A percentile compares a stretch with the other conserved stretches of the same genome.
Conservation (phyloP, 495 filamentous ascomycete genomes). For the Daldinia caldariorum region DNA sequence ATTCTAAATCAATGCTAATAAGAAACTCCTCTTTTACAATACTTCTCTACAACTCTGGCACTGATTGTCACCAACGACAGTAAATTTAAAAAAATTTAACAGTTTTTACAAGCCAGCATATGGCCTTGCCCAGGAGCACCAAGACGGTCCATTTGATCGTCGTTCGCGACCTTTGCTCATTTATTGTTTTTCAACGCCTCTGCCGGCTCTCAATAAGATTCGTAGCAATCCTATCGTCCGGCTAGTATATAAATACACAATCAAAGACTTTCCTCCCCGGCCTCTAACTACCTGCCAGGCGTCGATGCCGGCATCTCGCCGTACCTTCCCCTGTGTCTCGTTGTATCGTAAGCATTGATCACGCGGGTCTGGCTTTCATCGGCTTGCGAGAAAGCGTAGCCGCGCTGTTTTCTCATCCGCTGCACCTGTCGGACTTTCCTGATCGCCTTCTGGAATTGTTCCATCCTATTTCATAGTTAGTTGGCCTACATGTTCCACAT, state of each 20-base stretch:
- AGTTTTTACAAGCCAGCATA: not conserved
- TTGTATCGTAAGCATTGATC: conserved; percentile 97
- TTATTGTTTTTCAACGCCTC: conserved; percentile 4
- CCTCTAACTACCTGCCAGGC: conserved; percentile 46
- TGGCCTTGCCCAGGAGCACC: not conserved
- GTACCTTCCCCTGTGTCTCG: conserved; percentile 86
- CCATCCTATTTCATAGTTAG: conserved; percentile 72
- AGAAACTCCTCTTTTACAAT: not conserved
- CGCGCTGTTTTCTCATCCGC: conserved; percentile 98
- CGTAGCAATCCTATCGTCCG: conserved; percentile 37
- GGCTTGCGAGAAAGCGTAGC: conserved; percentile 97
- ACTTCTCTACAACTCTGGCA: not conserved
- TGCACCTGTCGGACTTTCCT: conserved; percentile 98
- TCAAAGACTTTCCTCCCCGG: conserved; percentile 4
- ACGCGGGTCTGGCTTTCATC: conserved; percentile 95
- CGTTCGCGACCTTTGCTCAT: conserved; percentile 11
- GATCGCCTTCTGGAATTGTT: conserved; percentile 99
- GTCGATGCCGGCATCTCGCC: conserved; percentile 91
- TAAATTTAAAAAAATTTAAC: not conserved
- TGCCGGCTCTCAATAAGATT: conserved; percentile 10
- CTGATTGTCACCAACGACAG: not conserved
- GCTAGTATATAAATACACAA: conserved; percentile 30
- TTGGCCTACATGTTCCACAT: not conserved
- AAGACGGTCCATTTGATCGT: not conserved
- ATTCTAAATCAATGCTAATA: not conserved